Evolutionary conservation across 192 early-diverging fungal species (phyloP), one percentile per base, ranked within the genome.

Genomic region (Umbelopsis isabellina): DNA sequence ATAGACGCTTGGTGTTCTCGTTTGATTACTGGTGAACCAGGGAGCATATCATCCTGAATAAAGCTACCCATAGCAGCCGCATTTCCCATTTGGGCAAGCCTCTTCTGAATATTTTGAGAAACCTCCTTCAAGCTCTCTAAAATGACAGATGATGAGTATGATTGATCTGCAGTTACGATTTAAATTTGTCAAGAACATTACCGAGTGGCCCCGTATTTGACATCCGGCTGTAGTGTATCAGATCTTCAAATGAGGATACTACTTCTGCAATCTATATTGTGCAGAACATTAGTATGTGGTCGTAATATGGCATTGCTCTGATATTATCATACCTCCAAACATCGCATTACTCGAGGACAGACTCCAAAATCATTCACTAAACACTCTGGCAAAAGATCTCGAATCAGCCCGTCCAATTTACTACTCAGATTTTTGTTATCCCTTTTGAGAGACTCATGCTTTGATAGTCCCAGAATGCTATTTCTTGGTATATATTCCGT

Each of bases 401-500:
- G 55, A 33, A 61, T 25, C 18, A 61, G 27, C 15, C 25, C 55
- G 55, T 61, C 55, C 21, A 61, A 25, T 33, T 61, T 61, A 18
- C 25, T 61, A 33, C 55, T 61, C 27, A 61, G 16, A 35, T 61
- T 61, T 30, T 61, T 61, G 55, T 61, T 61, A 61, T 61, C 55
- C 13, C 37, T 61, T 30, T 61, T 61, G 27, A 61, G 30, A 35
- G 55, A 61, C 4, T 61, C 55, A 61, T 61, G 55, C 33, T 61
- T 61, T 10, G 55, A n/a, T 35, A 61, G 55, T 61, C 55, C 55
- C 27, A 61, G 55, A 2, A 61, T 5, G 7, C 16, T n/a, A 25
- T 61, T 61, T 61, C 55, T 61, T 61, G 55, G 55, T 61, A 61
- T 61, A 61, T 61, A 61, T 35, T 61, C 55, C 16, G 55, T 27